Conservation (phyloP, 2,329 filamentous ascomycete species). For the Diaporthe eres region DNA sequence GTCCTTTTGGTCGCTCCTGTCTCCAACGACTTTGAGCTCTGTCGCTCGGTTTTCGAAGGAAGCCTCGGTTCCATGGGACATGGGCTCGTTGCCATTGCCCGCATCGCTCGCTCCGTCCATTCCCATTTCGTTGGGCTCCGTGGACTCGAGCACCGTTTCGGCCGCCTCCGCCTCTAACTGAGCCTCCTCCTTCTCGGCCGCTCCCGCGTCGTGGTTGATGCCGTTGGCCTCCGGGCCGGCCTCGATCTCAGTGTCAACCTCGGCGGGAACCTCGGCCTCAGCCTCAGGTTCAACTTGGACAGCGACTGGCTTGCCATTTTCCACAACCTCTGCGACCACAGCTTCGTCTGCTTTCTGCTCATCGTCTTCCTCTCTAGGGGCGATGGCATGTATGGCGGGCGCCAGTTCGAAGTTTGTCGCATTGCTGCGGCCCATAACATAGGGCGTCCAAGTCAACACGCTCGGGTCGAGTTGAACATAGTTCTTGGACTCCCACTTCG, state of each 20-base stretch:
- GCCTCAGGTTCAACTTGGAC: constrained; percentile 44
- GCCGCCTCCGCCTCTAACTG: constrained; percentile 41
- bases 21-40: background rate
- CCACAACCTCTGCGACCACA: constrained; percentile 48
- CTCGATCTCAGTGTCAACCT: background rate
- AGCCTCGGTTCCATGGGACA: constrained; percentile 3
- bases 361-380: constrained; percentile 84
- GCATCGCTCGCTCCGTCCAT: constrained; percentile 22
- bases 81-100: constrained; percentile 37
- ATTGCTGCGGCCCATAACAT: constrained; percentile 92
- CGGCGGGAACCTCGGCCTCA: constrained; percentile 5
- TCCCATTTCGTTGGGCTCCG: constrained; percentile 54
- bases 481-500: constrained; percentile 89
- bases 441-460: constrained; percentile 93
- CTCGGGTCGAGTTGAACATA: constrained; percentile 88
- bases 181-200: background rate
- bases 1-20: constrained; percentile 28
- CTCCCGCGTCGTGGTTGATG: background rate
- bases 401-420: constrained; percentile 87
- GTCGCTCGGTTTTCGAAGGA: constrained; percentile 1
- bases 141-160: constrained; percentile 54
- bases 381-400: constrained; percentile 86
- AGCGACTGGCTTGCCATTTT: constrained; percentile 51
- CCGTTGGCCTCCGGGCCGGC: background rate
- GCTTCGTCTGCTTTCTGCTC: constrained; percentile 55